Percentiles rank a stretch among this genome's conserved stretches.
Evolutionary conservation across 169 alveolate species (phyloP).

Genomic region (Eimeria maxima): DNA sequence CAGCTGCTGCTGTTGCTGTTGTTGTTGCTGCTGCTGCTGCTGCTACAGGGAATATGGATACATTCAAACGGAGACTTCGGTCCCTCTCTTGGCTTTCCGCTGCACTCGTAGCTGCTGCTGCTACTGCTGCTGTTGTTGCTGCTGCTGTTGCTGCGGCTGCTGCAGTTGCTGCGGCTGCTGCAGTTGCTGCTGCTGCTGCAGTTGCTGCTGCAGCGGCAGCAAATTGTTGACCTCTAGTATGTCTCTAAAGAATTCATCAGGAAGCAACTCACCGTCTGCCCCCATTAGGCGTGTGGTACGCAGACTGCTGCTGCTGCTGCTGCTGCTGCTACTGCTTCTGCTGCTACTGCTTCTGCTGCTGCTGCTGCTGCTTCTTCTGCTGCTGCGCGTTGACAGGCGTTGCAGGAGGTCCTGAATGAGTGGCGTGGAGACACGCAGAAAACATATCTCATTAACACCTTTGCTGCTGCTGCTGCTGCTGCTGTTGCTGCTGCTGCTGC

Average conservation of each 20-base stretch:
- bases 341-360: background rate
- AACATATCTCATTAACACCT: background rate
- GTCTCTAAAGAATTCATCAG: background rate
- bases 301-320: conserved; percentile 25
- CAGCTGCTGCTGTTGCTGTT: background rate
- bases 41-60: too few species aligned
- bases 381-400: background rate
- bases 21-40: conserved; percentile 4
- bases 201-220: conserved; percentile 11
- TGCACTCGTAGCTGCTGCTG: background rate
- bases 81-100: background rate
- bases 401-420: background rate
- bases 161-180: too few species aligned
- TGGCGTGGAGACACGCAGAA: background rate
- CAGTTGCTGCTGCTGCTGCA: conserved; percentile 2
- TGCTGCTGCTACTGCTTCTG: background rate
- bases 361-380: background rate
- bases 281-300: conserved; percentile 6
- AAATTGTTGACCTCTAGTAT: background rate
- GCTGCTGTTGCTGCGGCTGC: too few species aligned
- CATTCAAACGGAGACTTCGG: background rate
- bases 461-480: conserved; percentile 25
- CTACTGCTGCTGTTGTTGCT: too few species aligned
- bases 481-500: background rate
- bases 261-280: conserved; percentile 23